These are phyloP conservation scores for Entomophthora muscae DNA, from an alignment of 371 early-diverging fungal species.

Conservation along the genomic window DNA sequence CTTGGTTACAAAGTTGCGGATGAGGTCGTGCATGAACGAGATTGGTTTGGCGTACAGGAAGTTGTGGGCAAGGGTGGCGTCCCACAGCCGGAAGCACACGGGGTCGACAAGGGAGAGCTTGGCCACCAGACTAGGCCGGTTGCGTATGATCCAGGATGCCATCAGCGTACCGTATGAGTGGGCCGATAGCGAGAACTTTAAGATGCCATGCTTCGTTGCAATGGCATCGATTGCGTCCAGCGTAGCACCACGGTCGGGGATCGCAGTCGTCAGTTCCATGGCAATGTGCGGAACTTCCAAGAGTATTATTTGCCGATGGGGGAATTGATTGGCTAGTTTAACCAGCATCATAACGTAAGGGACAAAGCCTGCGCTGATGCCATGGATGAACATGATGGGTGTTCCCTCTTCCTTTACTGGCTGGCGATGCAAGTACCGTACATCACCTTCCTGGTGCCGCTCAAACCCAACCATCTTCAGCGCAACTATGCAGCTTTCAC, in stretches of 20 bases:
- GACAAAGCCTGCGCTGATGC: background rate
- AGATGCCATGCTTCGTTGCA: background rate
- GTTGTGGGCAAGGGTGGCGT: too few species aligned
- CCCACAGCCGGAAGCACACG: conserved; percentile 5
- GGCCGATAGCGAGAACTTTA: background rate
- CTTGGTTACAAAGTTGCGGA: too few species aligned
- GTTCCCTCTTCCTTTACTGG: background rate
- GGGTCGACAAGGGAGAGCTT: background rate
- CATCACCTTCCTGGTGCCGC: too few species aligned
- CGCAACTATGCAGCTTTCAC: too few species aligned
- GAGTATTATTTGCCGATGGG: background rate
- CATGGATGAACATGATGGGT: conserved; percentile 1
- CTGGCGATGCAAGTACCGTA: too few species aligned
- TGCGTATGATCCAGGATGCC: background rate
- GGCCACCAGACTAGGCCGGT: background rate
- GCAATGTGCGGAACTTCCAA: conserved; percentile 2
- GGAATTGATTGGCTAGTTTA: background rate
- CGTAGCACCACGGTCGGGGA: background rate
- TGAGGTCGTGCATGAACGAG: too few species aligned
- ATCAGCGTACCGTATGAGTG: conserved; percentile 2
- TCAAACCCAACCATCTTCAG: too few species aligned
- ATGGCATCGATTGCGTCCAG: background rate
- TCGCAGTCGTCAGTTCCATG: background rate
- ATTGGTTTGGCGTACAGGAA: too few species aligned
- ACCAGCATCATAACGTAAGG: background rate